Conservation (phyloP, 208 protist species). For the Vickermania spadyakhi region DNA sequence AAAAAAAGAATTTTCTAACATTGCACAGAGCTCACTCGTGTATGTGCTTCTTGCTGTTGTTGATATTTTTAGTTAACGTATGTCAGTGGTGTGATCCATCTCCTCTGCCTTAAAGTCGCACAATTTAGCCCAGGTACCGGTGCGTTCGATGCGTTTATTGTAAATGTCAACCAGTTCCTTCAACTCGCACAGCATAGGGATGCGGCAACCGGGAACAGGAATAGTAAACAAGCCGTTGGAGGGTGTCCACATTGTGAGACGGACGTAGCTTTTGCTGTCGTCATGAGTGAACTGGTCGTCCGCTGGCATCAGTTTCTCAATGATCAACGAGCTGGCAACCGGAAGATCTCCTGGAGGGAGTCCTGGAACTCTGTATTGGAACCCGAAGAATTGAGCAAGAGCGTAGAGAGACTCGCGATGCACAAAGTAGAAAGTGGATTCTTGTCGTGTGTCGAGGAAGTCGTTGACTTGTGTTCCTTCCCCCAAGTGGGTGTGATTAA, state of each 20-base stretch:
- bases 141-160: slow-evolving; percentile 39
- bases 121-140: slow-evolving; percentile 59
- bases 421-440: slow-evolving; percentile 69
- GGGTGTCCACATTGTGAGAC: slow-evolving; percentile 56
- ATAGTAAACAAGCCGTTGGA: slow-evolving; percentile 50
- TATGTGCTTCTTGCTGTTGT: too few species aligned
- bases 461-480: slow-evolving; percentile 35
- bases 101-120: slow-evolving; percentile 62
- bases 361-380: slow-evolving; percentile 48
- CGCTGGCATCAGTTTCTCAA: slow-evolving; percentile 55
- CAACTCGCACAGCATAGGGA: slow-evolving; percentile 65
- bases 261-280: slow-evolving; percentile 35
- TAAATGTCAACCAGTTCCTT: slow-evolving; percentile 53
- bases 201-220: slow-evolving; percentile 33
- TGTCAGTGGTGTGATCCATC: slow-evolving; percentile 70
- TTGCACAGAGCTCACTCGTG: too few species aligned
- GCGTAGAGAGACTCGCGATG: slow-evolving; percentile 83
- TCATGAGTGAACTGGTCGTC: slow-evolving; percentile 24
- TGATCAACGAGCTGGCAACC: slow-evolving; percentile 54
- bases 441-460: slow-evolving; percentile 53
- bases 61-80: too few species aligned
- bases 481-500: slow-evolving; percentile 38
- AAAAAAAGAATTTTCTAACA: too few species aligned
- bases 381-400: slow-evolving; percentile 74
- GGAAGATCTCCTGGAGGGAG: slow-evolving; percentile 62